phyloP scores from a whole-genome alignment of 345 rosid genomes.

The Nasturtium officinale region DNA sequence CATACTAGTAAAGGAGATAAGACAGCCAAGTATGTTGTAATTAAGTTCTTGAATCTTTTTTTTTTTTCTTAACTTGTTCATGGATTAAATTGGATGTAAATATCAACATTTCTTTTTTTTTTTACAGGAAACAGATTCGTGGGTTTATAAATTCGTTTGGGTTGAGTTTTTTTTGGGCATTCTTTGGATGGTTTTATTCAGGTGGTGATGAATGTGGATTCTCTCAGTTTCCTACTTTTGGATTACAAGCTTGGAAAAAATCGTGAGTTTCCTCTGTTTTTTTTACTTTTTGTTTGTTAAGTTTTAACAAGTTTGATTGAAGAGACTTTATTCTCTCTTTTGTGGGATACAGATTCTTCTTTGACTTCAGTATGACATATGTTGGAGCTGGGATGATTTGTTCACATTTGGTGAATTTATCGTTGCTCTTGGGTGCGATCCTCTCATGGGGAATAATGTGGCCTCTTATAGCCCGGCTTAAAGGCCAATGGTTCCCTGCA shows the following conservation, averaged over 20 bases:
- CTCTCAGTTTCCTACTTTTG: conserved; percentile 78
- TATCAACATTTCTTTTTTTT: not conserved
- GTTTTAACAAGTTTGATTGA: conserved; percentile 3
- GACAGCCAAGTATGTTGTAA: conserved; percentile 64
- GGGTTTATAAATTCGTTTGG: conserved; percentile 72
- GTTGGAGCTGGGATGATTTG: conserved; percentile 98
- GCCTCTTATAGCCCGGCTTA: conserved; percentile 69
- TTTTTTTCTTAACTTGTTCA: conserved; percentile 4
- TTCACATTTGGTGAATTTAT: conserved; percentile 85
- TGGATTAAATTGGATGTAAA: not conserved
- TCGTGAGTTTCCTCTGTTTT: conserved; percentile 52
- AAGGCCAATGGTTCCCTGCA: conserved; percentile 78
- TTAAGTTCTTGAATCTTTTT: conserved; percentile 6
- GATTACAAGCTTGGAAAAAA: conserved; percentile 76
- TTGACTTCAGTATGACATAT: conserved; percentile 86
- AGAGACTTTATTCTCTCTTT: conserved; percentile 15
- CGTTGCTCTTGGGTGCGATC: conserved; percentile 86
- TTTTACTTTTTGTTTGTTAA: no score
- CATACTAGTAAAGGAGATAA: conserved; percentile 76
- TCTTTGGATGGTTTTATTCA: conserved; percentile 83
- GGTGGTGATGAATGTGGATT: conserved; percentile 78
- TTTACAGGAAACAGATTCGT: conserved; percentile 72
- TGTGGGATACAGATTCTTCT: conserved; percentile 73
- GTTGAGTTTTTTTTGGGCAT: conserved; percentile 76
- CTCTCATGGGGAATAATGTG: conserved; percentile 97